A percentile compares a stretch with the other conserved stretches of the same genome.
Evolutionary conservation across 768 basidiomycete genomes (phyloP).

Genomic region (Dioszegia hungarica): DNA sequence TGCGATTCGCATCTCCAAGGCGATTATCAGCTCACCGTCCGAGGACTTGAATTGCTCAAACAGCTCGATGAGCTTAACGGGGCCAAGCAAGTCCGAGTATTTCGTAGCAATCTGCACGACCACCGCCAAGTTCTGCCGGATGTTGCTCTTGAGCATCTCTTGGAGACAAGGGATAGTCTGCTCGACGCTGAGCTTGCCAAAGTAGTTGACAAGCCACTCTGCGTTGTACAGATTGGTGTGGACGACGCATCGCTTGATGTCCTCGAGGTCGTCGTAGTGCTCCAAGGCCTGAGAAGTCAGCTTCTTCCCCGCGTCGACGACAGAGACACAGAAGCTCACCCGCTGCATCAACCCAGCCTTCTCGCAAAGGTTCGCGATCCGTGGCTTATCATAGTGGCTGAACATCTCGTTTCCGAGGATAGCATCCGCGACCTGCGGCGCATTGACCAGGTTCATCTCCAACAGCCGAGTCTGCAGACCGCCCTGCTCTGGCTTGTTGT

Average conservation of each 20-base stretch:
- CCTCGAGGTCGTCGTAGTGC: conserved; percentile 95
- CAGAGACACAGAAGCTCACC: conserved; percentile 53
- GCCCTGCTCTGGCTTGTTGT: conserved; percentile 95
- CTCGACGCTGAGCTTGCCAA: conserved; percentile 92
- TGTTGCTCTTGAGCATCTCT: conserved; percentile 95
- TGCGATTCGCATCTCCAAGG: not conserved
- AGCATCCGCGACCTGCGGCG: conserved; percentile 97
- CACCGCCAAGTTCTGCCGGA: conserved; percentile 92
- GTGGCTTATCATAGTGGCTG: conserved; percentile 87
- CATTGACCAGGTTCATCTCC: conserved; percentile 96
- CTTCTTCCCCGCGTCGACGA: not conserved
- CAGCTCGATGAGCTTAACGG: conserved; percentile 96
- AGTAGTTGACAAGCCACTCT: conserved; percentile 98
- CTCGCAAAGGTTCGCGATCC: conserved; percentile 97
- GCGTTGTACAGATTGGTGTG: conserved; percentile 77
- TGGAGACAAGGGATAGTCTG: conserved; percentile 94
- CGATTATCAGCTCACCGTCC: conserved; percentile 60
- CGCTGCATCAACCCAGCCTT: conserved; percentile 93
- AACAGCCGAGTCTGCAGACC: conserved; percentile 91
- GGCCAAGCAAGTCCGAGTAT: conserved; percentile 95
- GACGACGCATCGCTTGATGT: conserved; percentile 96
- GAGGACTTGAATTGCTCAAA: conserved; percentile 97
- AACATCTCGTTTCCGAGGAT: conserved; percentile 99
- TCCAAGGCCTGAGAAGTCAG: conserved; percentile 72
- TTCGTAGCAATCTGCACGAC: conserved; percentile 98